Percentiles rank a stretch among this genome's conserved stretches.
These are phyloP conservation scores for Magnaporthales sp. DNA, from an alignment of 2,329 filamentous ascomycete species.

Conservation along the genomic window DNA sequence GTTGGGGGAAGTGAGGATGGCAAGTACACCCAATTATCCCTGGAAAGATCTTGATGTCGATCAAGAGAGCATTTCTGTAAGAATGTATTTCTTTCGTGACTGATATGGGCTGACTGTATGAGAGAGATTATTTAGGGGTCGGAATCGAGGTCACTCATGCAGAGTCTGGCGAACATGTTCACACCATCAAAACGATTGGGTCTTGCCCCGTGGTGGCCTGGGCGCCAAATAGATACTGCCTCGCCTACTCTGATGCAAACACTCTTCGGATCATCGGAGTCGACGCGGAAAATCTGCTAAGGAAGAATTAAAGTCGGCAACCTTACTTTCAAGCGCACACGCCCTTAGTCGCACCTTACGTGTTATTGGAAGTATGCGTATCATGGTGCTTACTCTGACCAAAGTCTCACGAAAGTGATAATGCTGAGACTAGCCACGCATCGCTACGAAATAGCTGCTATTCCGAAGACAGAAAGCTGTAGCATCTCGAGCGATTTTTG, in stretches of 20 bases:
- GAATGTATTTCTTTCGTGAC: neutral
- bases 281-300: constrained; percentile 30
- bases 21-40: constrained; percentile 17
- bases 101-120: neutral
- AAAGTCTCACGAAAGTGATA: neutral
- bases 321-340: neutral
- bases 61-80: neutral
- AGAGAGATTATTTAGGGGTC: constrained; percentile 2
- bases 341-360: neutral
- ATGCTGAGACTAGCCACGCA: neutral
- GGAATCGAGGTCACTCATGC: constrained; percentile 63
- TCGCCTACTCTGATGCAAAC: constrained; percentile 66
- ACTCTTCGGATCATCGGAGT: constrained; percentile 60
- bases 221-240: constrained; percentile 65
- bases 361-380: neutral
- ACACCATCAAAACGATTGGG: constrained; percentile 60
- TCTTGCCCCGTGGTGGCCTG: constrained; percentile 61
- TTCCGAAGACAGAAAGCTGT: neutral
- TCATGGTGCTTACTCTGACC: neutral
- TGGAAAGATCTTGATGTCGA: neutral
- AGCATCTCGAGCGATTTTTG: neutral
- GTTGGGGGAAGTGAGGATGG: constrained; percentile 68
- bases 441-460: neutral
- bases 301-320: constrained; percentile 17
- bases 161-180: constrained; percentile 64